These are phyloP conservation scores for Plectosphaerella sp. DNA, from an alignment of 2,329 filamentous ascomycete species.

Conservation along the genomic window DNA sequence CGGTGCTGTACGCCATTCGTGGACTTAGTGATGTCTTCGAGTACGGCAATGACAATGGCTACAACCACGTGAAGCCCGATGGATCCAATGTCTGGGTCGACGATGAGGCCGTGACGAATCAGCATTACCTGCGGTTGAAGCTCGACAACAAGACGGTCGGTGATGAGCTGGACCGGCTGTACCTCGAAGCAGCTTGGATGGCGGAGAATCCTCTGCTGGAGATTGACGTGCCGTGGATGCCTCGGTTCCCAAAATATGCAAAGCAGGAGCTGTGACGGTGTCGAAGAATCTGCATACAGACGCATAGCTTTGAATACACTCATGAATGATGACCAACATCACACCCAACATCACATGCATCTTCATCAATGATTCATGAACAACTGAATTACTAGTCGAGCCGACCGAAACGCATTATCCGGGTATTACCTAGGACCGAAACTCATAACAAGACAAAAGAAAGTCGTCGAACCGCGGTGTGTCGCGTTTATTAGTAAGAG, in stretches of 20 bases:
- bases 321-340: no score
- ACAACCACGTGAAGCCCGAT: conserved; percentile 32
- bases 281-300: no score
- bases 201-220: not conserved
- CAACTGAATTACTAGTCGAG: not conserved
- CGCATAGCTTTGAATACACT: no score
- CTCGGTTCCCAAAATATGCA: not conserved
- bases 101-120: conserved; percentile 26
- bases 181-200: conserved; percentile 17
- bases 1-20: conserved; percentile 32
- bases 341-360: no score
- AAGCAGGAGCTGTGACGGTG: not conserved
- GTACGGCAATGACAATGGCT: conserved; percentile 30
- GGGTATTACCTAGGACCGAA: conserved; percentile 1
- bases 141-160: conserved; percentile 22
- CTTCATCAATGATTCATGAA: no score
- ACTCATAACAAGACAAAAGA: not conserved
- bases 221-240: not conserved
- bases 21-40: conserved; percentile 30
- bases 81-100: conserved; percentile 39
- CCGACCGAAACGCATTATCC: not conserved
- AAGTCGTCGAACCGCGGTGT: not conserved
- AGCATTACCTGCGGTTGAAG: conserved; percentile 33
- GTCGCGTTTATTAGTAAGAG: not conserved
- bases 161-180: conserved; percentile 21